Evolutionary conservation across 2,329 filamentous ascomycete genomes (phyloP), one percentile per base, ranked within the genome.

Genomic region (Scortechinia acanthostroma): DNA sequence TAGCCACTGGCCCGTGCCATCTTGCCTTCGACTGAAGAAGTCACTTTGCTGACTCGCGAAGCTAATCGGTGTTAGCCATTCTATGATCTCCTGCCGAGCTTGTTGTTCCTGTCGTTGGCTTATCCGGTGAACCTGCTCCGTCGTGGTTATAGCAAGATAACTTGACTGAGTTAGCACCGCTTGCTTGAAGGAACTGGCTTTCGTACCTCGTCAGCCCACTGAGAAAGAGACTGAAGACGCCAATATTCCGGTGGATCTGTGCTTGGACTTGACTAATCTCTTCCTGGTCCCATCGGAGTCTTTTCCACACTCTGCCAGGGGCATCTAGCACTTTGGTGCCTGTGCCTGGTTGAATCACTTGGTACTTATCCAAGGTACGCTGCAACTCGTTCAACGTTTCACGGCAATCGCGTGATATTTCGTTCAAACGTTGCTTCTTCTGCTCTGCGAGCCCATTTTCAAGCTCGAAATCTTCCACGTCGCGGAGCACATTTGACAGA

Each of bases 1-100:
- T 21, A 49, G 42, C 48, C 48, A 49, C 40, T 49, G 33, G 4
- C 48, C 47, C 15, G 48, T 49, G 23, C 47, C 46, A 37, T 2
- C 6, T 35, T 50, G 46, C 47, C 50, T 25, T 43, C 28, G 33
- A 6, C 17, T 4, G n/a, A 43, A 21, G 6, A n/a, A n/a, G 4
- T 43, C 16, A 15, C 42, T 22, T 15, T 43, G 21, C 6, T 17
- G 42, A n/a, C 15, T 4, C 16, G 17, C 17, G 22, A 21, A 21
- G 42, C 21, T 5, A 43, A 21, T 22, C n/a, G 42, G 25, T n/a
- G 25, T 10, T 30, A 30, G 10, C 25, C 25, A 30, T 10, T 30
- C 25, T 10, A 30, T 10, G 10, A 10, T 10, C 25, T 10, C 25
- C n/a, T 30, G 25, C 10, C 10, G n/a, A 30, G 25, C 25, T 30